Evolutionary conservation across 2,329 filamentous ascomycete species (phyloP).

Genomic region (Talaromyces sp.): DNA sequence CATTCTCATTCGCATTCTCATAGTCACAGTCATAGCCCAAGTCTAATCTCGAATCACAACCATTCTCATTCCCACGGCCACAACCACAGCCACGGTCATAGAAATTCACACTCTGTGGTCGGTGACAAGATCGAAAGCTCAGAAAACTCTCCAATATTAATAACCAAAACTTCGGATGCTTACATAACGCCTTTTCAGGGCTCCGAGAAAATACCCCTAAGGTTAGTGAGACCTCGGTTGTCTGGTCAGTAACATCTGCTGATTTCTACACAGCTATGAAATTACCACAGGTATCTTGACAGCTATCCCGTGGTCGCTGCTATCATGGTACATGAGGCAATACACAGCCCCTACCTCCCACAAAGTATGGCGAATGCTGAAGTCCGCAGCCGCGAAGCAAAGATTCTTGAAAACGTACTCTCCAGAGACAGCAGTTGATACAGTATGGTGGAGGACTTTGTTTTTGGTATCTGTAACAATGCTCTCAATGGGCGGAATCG

Average conservation of each 20-base stretch:
- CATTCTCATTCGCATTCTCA: slow-evolving; percentile 34
- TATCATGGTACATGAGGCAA: slow-evolving; percentile 36
- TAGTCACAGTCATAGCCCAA: slow-evolving; percentile 12
- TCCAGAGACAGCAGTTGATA: slow-evolving; percentile 22
- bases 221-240: slow-evolving; percentile 7
- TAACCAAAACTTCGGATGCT: slow-evolving; percentile 14
- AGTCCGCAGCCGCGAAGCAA: slow-evolving; percentile 16
- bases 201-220: slow-evolving; percentile 12
- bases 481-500: slow-evolving; percentile 30
- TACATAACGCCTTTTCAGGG: slow-evolving; percentile 15
- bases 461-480: slow-evolving; percentile 32
- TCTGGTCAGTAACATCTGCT: slow-evolving; percentile 12
- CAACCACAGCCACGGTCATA: background rate
- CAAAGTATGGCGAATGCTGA: slow-evolving; percentile 18
- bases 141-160: slow-evolving; percentile 5
- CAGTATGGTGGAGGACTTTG: slow-evolving; percentile 25
- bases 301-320: slow-evolving; percentile 34
- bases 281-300: slow-evolving; percentile 49
- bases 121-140: background rate
- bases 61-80: slow-evolving; percentile 41
- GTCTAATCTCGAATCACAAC: slow-evolving; percentile 19
- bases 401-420: slow-evolving; percentile 14
- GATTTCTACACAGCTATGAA: slow-evolving; percentile 41
- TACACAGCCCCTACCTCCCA: slow-evolving; percentile 23
- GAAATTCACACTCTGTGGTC: background rate